Evolutionary conservation across 2,329 filamentous ascomycete species (phyloP), one percentile per base, ranked within the genome.

Genomic region (Rutstroemia sp.): DNA sequence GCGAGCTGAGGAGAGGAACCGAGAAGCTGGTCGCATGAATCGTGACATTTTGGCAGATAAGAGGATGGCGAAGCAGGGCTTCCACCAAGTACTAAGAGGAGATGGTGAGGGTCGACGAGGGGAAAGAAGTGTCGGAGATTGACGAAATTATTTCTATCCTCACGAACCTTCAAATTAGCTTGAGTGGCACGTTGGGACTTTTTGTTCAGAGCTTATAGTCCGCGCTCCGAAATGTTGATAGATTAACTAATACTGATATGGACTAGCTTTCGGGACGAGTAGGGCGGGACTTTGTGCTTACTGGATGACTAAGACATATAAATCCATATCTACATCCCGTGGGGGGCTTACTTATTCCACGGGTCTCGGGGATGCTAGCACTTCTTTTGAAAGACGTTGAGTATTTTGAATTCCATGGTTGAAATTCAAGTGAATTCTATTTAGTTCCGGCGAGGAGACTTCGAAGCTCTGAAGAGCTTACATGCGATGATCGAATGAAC

Each of bases 1-100:
- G 38, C 68, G 64, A 64, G 76, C 70, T 61, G 79, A 75, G 62
- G 80, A 77, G 62, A 85, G 70, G 68, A 86, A 75, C 71, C 82
- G 79, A 68, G 80, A 77, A 65, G 82, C 80, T 65, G 83, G 83
- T 71, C 82, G 81, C 73, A 86, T 76, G 65, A 87, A 73, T 75
- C 82, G 77, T 67, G 80, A 70, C 69, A 71, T 71, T 61, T 62
- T 69, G 59, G 41, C 38, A 42, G 46, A 39, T 39, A 45, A 50
- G 39, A 27, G 42, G 10, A 21, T 12, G 42, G 21, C 12, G 21
- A 23, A 46, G 19, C 21, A 46, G 42, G 12, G 21, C 53, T 42
- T 55, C 52, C 23, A 41, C 14, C 17, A 55, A 51, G 53, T 42
- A 55, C 37, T 51, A 37, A 51, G 46, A 55, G 46, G 42, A 17